Conservation (phyloP, 257 asterid species). For the Scutellaria barbata region DNA sequence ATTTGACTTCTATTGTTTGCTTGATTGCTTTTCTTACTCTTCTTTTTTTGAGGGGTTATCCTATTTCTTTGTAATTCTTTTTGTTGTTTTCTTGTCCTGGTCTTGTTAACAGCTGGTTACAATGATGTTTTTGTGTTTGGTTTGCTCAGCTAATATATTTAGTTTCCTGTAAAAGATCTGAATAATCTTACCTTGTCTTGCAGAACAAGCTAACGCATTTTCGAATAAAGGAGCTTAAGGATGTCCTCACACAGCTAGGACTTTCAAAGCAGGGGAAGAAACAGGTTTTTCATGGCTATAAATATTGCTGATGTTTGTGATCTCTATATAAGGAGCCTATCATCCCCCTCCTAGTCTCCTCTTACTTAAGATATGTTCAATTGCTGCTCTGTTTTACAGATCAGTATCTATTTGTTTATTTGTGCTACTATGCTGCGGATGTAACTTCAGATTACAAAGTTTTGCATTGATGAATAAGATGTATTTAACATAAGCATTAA, state of each 20-base stretch:
- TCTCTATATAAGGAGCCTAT: conserved; percentile 17
- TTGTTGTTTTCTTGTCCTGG: conserved; percentile 15
- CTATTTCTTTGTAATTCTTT: not conserved
- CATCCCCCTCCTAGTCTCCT: conserved; percentile 9
- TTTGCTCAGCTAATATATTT: not conserved
- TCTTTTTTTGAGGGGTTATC: not conserved
- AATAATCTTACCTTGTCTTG: conserved; percentile 26
- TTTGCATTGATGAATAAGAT: not conserved
- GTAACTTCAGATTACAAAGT: not conserved
- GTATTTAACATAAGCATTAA: conserved; percentile 4
- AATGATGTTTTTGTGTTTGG: conserved; percentile 14
- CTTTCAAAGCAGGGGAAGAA: conserved; percentile 96
- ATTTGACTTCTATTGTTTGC: not conserved
- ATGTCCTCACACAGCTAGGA: conserved; percentile 83
- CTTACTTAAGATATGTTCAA: not conserved
- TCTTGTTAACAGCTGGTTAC: not conserved
- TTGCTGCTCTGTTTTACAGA: conserved; percentile 13
- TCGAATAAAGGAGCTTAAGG: conserved; percentile 96
- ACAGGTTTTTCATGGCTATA: conserved; percentile 62
- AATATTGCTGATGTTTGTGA: conserved; percentile 9
- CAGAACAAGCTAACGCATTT: conserved; percentile 86
- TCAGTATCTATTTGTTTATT: not conserved
- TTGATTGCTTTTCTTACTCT: not conserved
- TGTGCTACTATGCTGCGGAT: conserved; percentile 1
- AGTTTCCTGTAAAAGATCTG: conserved; percentile 18